Evolutionary conservation across 2,329 filamentous ascomycete genomes (phyloP), one percentile per base, ranked within the genome.

Genomic region (Samsoniella hepiali): DNA sequence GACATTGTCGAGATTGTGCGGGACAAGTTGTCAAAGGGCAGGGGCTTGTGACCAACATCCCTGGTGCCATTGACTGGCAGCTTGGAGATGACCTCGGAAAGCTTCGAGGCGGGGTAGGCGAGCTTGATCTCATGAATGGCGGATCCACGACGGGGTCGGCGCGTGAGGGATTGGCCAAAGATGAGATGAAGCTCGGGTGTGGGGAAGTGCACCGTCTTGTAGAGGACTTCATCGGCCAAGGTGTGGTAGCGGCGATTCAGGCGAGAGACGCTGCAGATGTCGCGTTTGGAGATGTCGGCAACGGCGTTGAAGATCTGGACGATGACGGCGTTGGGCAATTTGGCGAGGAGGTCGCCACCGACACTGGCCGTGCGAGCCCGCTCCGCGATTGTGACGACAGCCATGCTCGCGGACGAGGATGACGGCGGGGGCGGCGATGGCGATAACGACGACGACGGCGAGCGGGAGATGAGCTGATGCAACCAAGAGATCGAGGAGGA

Each of bases 1-100:
- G 78, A 80, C 80, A 82, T 82, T 58, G 77, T 76, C 4, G 78
- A 78, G 40, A 82, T 77, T 50, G 79, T 78, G 65, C 78, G 77
- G 31, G 78, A 79, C 32, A 82, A 72, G 59, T 73, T 75, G 67
- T 82, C 79, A 63, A 78, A 75, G 50, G 72, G 74, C 17, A 53
- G n/a, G 10, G 56, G 4, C 44, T 50, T 49, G 13, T 53, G 45
- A 11, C 29, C 27, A 5, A 27, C 31, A 3, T 50, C 27, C 15
- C 34, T 42, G 9, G 58, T 72, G 57, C 70, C 70, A 63, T 73
- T 69, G 53, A 51, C 22, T 9, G 76, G 72, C 5, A 69, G 72
- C 61, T 79, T 71, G 45, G 77, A 73, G 53, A 76, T 73, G 51
- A 81, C 70, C n/a, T 76, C 74, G 40, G 74, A 75, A 64, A 82